phyloP scores from a whole-genome alignment of 371 early-diverging fungal species.

The Syncephalastrum contaminatum region DNA sequence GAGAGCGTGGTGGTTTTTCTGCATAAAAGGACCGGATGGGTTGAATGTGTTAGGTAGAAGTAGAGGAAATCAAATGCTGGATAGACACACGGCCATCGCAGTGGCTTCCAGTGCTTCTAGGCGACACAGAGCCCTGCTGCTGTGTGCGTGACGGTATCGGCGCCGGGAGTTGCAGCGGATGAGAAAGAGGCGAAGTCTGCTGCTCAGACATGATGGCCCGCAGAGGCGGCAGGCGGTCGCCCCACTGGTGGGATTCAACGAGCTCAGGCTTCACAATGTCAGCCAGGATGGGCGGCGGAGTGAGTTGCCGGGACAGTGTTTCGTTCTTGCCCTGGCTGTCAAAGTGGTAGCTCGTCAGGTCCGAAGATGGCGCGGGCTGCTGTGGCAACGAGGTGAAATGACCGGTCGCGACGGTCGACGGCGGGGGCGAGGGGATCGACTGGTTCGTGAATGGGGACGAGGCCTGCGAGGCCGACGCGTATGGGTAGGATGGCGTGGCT shows the following conservation, averaged over 20 bases:
- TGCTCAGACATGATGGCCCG: constrained; percentile 16
- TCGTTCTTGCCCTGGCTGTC: constrained; percentile 1
- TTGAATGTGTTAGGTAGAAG: too few relatives aligned
- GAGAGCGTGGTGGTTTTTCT: too few relatives aligned
- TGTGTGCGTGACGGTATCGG: neutral
- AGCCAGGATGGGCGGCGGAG: constrained; percentile 7
- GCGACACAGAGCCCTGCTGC: too few relatives aligned
- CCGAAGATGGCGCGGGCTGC: constrained; percentile 1
- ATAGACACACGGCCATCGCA: constrained; percentile 8
- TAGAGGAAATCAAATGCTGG: constrained; percentile 12
- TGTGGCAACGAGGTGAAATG: constrained; percentile 1
- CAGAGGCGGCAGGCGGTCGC: constrained; percentile 14
- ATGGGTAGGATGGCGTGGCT: neutral
- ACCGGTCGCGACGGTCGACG: neutral
- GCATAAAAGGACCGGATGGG: too few relatives aligned
- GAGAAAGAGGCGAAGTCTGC: neutral
- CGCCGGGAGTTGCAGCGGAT: neutral
- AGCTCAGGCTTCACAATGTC: neutral
- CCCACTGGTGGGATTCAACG: constrained; percentile 4
- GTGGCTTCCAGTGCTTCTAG: too few relatives aligned
- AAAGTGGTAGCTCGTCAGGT: constrained; percentile 10
- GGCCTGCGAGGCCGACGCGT: neutral
- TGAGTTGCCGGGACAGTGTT: constrained; percentile 8
- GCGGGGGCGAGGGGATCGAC: constrained; percentile 3
- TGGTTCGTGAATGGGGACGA: neutral